Evolutionary conservation across 2,329 filamentous ascomycete species (phyloP).

Genomic region (Sordariomycetes sp.): DNA sequence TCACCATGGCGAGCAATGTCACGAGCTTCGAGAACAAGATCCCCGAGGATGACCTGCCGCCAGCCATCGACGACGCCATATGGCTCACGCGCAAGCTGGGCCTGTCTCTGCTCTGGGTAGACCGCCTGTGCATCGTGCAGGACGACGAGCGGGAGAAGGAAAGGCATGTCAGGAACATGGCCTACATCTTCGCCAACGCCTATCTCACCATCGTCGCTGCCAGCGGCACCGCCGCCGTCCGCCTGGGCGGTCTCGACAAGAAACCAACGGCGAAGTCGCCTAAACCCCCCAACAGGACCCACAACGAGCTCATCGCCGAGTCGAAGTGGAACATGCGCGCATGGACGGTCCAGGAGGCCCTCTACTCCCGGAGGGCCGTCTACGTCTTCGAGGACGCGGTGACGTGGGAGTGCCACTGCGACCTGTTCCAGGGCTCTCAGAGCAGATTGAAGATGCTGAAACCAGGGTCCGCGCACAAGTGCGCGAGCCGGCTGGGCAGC

Average conservation of each 20-base stretch:
- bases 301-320: slow-evolving; percentile 25
- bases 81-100: slow-evolving; percentile 31
- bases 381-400: slow-evolving; percentile 31
- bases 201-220: slow-evolving; percentile 33
- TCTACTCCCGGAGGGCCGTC: slow-evolving; percentile 29
- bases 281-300: slow-evolving; percentile 10
- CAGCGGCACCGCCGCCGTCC: slow-evolving; percentile 25
- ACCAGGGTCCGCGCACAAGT: slow-evolving; percentile 16
- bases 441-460: slow-evolving; percentile 11
- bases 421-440: slow-evolving; percentile 25
- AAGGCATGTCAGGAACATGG: slow-evolving; percentile 31
- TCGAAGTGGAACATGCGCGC: slow-evolving; percentile 28
- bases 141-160: slow-evolving; percentile 27
- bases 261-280: slow-evolving; percentile 11
- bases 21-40: slow-evolving; percentile 22
- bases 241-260: slow-evolving; percentile 24
- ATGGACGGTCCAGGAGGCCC: slow-evolving; percentile 31
- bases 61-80: slow-evolving; percentile 31
- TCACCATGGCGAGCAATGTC: slow-evolving; percentile 24
- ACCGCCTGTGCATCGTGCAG: slow-evolving; percentile 33
- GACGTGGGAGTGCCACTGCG: slow-evolving; percentile 35
- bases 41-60: slow-evolving; percentile 25
- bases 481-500: slow-evolving; percentile 18
- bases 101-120: slow-evolving; percentile 33
- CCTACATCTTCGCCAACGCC: slow-evolving; percentile 31